Evolutionary conservation across 257 asterid genomes (phyloP), one percentile per base, ranked within the genome.

Genomic region (Buddleja alternifolia): DNA sequence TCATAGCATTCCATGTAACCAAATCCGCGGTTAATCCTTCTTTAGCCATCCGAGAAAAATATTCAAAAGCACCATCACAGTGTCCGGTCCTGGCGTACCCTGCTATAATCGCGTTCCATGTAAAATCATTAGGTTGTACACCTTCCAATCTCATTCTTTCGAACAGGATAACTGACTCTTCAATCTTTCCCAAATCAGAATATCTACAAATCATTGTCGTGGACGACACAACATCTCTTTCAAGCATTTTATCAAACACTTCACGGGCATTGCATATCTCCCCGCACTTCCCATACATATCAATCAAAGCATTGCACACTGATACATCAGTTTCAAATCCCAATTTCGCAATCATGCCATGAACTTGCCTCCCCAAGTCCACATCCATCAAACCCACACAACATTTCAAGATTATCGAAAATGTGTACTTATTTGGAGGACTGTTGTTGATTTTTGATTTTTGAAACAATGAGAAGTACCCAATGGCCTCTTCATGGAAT

Each of bases 1-100:
- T 82, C 73, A 88, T 78, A 0, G 88, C 88, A 75, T 83, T 88
- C 87, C 90, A 88, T 3, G 89, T 80, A 68, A 81, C 84, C 75
- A 82, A 77, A 67, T 88, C 93, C 1, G 88, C 84, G 45, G 69
- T 54, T 63, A 78, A 63, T 10, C 89, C 82, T 62, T 54, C 85
- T 46, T 72, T 29, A 52, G 73, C 45, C 96, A 88, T 85, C 72
- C 63, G 79, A 53, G 83, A 41, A 40, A 78, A 74, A 52, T 74
- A 74, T 29, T 9, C 63, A 11, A 73, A 66, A 52, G 87, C 90
- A 36, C 63, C 65, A 56, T 82, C 83, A 66, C 82, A 80, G 60
- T 86, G 86, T 71, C 88, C 87, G 24, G 42, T 79, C 72, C 74
- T 80, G 11, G 90, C 85, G 36, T 75, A 76, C 16, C 80, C 90